phyloP scores from a whole-genome alignment of 2,329 filamentous ascomycete species.

The Cucurbitaria berberidis region DNA sequence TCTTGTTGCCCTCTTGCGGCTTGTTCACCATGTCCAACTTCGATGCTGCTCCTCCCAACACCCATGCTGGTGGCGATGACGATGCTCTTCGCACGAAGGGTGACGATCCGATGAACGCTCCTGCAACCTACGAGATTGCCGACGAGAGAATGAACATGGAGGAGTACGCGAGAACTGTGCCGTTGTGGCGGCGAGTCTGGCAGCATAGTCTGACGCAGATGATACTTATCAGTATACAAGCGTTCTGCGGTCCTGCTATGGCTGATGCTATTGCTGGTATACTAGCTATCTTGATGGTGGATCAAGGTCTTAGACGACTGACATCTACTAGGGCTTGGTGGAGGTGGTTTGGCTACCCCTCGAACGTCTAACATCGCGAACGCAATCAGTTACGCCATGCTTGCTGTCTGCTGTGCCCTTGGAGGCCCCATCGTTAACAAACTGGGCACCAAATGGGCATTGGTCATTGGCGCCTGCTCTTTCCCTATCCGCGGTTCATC shows the following conservation, averaged over 20 bases:
- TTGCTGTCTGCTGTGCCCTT: slow-evolving; percentile 47
- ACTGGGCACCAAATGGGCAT: slow-evolving; percentile 55
- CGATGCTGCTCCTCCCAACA: slow-evolving; percentile 42
- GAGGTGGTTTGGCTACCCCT: slow-evolving; percentile 55
- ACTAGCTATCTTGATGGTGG: background rate
- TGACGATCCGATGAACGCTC: slow-evolving; percentile 29
- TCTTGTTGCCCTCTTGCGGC: background rate
- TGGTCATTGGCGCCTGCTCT: slow-evolving; percentile 52
- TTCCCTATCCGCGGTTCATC: slow-evolving; percentile 57
- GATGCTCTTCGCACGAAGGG: slow-evolving; percentile 38
- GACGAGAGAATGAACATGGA: slow-evolving; percentile 49
- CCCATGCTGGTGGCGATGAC: slow-evolving; percentile 39
- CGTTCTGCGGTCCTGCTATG: slow-evolving; percentile 47
- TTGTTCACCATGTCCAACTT: slow-evolving; percentile 34
- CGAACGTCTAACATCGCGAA: slow-evolving; percentile 53
- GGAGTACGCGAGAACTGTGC: slow-evolving; percentile 37
- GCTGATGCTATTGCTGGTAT: slow-evolving; percentile 40
- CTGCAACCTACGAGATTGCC: slow-evolving; percentile 18
- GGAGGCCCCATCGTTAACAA: slow-evolving; percentile 57
- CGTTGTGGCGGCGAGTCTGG: slow-evolving; percentile 54
- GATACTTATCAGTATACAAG: slow-evolving; percentile 56
- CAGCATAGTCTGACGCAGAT: slow-evolving; percentile 59
- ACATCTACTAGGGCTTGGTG: slow-evolving; percentile 32
- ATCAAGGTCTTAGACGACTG: background rate
- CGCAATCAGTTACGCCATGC: slow-evolving; percentile 37